Evolutionary conservation across 2,329 filamentous ascomycete genomes (phyloP), one percentile per base, ranked within the genome.

Genomic region (Pseudogymnoascus sp.): DNA sequence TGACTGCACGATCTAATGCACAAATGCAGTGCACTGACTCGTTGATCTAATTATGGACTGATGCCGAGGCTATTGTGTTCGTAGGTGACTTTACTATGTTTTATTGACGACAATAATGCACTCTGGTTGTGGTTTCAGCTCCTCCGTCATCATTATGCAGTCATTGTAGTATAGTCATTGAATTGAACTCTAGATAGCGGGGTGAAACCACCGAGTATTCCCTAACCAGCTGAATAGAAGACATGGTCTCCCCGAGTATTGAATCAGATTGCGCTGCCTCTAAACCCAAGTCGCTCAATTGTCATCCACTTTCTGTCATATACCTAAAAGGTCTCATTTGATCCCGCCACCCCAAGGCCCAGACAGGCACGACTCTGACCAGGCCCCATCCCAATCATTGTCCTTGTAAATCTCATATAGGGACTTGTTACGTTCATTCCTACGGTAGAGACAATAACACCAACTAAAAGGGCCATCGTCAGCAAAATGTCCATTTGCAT

Each of bases 161-260:
- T 14, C 26, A 54, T 31, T 5, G 26, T 54, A 54, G 47, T 31
- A 11, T 54, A 12, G 11, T 31, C 11, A 54, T 16, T 54, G n/a
- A 31, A 4, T 14, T 16, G 8, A n/a, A n/a, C n/a, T n/a, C n/a
- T 12, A 54, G 14, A 31, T 31, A 31, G 47, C 47, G n/a, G 47
- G 11, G n/a, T 54, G n/a, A 54, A 31, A 54, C 47, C n/a, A 31
- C n/a, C 26, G 26, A 54, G 6, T 54, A 54, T 31, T 31, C 47
- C 47, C 47, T 54, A 54, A 31, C 47, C 47, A 54, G 47, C 47
- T 54, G 47, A 54, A 54, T 31, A 18, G 11, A 54, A 54, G 47
- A 54, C 47, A 54, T 54, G 47, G n/a, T 31, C 4, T 31, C 11
- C 47, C 8, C 26, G n/a, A 16, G 8, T 7, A 54, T 31, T 31